Base-by-base conservation (phyloP, 768 basidiomycete genomes). In the Lentinula detonsa region DNA sequence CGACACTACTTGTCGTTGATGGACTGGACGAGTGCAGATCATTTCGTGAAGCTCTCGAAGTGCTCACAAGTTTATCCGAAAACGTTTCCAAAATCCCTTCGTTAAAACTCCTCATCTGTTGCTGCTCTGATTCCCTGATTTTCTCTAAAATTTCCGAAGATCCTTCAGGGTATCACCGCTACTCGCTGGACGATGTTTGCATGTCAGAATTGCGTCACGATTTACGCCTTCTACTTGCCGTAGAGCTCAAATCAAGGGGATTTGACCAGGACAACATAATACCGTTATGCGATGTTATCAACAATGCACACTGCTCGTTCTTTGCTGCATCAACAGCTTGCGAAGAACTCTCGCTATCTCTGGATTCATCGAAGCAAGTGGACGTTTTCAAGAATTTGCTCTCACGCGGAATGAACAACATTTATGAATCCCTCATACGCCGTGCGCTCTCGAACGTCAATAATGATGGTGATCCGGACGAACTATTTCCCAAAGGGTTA, bases 21-120 rank as follows among this genome's bases (percentile, higher is more conserved):
- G 59, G 49, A 18, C n/a, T 60, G 28, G 59, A 60, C 16, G 59
- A 60, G n/a, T 60, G 49, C 50, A 51, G 23, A 40, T 13, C 7
- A 4, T 5, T n/a, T 11, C 13, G 0, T 8, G 49, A 42, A 39
- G 37, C 28, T 4, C 5, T n/a, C 16, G 23, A 23, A 42, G 23
- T 60, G 6, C 13, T 60, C 4, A 15, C 28, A 28, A 23, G 33
- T n/a, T 39, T 60, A 31, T 13, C 42, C 11, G 11, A 28, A 3
- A 40, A 49, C 18, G 28, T 40, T 13, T 4, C 16, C 16, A 33
- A 13, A 15, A 23, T 60, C 3, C 37, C 59, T 6, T 33, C 50
- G 3, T 9, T 52, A 4, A 60, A 60, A 21, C 23, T 60, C 9
- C 39, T 60, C 49, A 42, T 60, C 21, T 40, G 43, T n/a, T 52